Evolutionary conservation across 176 grass and related monocot species (phyloP), one percentile per base, ranked within the genome.

Genomic region (Zea luxurians): DNA sequence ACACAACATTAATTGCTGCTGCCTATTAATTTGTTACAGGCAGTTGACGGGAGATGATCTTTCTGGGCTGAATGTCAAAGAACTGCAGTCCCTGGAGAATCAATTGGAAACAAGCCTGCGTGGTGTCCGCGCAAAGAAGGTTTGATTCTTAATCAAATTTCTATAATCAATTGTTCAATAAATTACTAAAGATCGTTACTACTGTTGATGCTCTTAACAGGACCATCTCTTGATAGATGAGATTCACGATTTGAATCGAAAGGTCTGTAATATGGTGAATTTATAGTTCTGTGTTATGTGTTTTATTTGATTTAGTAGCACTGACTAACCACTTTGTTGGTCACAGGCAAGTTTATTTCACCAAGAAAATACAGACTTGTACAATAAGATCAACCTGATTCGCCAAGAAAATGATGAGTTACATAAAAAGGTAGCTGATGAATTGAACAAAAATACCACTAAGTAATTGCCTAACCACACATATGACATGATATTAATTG

Each of bases 11-110:
- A 47, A 80, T 64, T 50, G 1, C 35, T 66, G 52, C 61, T 50
- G 15, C 35, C 37, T 48, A 50, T 74, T 42, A 54, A 45, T 42
- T 53, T 58, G 61, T 67, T 82, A 61, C 83, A 97, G 87, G 88
- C 87, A 86, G 85, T 90, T 93, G 93, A 86, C 66, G 85, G 93
- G 93, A 44, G 85, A 93, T 65, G 85, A 97, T 76, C 72, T 97
- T 27, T 88, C 88, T 79, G 85, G 93, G 4, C 64, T 97, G 50
- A 69, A 76, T 76, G 71, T 80, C 5, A 93, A 97, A 64, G 90
- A 86, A 76, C 73, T 97, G 15, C 90, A 93, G 37, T 84, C 70
- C 54, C 70, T 97, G 66, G 88, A 97, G 68, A 92, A 71, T 84
- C 85, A 90, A 68, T 78, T 97, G 52, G 90, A 97, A 79, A 86